Evolutionary conservation across 2,329 filamentous ascomycete species (phyloP), one percentile per base, ranked within the genome.

Genomic region (Calonectria honghensis): DNA sequence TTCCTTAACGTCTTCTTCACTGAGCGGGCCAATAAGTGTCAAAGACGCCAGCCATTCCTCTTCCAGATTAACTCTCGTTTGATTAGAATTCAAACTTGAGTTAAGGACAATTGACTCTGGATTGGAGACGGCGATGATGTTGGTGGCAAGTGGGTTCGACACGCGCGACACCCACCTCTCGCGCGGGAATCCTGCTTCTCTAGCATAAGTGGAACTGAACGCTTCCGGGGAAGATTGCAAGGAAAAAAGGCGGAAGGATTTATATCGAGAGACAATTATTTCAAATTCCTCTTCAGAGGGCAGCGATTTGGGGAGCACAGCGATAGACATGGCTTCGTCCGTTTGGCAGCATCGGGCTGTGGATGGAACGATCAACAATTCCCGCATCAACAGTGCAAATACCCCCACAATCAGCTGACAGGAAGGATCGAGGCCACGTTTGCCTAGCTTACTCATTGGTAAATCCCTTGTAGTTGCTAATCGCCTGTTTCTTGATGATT

Each of bases 1-100:
- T 14, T 68, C 72, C 0, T 65, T 50, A 0, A 69, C 73, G 0
- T 64, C 69, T 18, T 64, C 61, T 20, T 74, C 54, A 11, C 76
- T 48, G 0, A 79, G 39, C 0, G 77, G 75, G 11, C 77, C 77
- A 0, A 70, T 39, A 1, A 77, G 18, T 0, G 73, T 69, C 10
- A 79, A 75, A 6, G 73, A 70, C 1, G 64, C 77, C 7, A 76
- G 54, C 75, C 75, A 79, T 7, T 74, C 73, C 10, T 52, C 31
- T 14, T 52, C 31, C 0, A 76, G 45, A 11, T 72, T 48, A 16
- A 76, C 69, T 0, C 31, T 20, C 3, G 67, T 11, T 4, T 67
- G 14, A 37, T 66, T 45, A 6, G 4, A 20, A 18, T 39, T 24
- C 45, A 20, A 24, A 39, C 37, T 39, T 29, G 18, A 20, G 7